Base-by-base conservation (phyloP, 345 rosid genomes). In the Eucalyptus marginata region DNA sequence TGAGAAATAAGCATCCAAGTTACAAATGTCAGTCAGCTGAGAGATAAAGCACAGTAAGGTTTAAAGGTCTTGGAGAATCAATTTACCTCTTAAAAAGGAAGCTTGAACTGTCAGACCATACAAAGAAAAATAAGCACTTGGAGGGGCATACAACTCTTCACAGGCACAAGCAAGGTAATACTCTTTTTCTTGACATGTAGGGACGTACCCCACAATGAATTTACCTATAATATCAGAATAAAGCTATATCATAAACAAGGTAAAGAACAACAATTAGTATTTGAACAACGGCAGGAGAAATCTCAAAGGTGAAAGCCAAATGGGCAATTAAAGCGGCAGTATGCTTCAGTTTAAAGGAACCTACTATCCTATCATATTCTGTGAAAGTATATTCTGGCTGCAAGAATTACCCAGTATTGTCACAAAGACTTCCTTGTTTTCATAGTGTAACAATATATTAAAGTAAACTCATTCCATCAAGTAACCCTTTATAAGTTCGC, bases 81-180 rank as follows among this genome's bases (percentile, higher is more conserved):
- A 90, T 89, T 92, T 92, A 97, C 99, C 99, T 94, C 96, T 93
- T 87, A 96, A 94, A 93, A 96, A 97, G 14, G 97, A 93, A 87
- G 99, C 96, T 93, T 96, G 96, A 93, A 96, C 98, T 31, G 97
- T 96, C 94, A 96, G 92, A 88, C 99, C 99, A 88, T 95, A 95
- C 87, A 96, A 91, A 62, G 96, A 97, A 89, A 96, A 96, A 93
- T 96, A 97, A 49, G 99, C 99, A 92, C 99, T 95, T 84, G 99
- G 98, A 83, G 99, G 99, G 76, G 97, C 96, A 91, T 96, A 97
- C 87, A 96, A 91, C 93, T 96, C 98, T 80, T 92, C 93, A 91
- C 99, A 97, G 50, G 97, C 96, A 92, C 96, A 95, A 24, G 96
- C 99, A 90, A 97, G 97, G 90, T 96, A 96, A 89, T 95, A 96